Evolutionary conservation across 2,329 filamentous ascomycete species (phyloP).

Genomic region (Diaporthe velutina): DNA sequence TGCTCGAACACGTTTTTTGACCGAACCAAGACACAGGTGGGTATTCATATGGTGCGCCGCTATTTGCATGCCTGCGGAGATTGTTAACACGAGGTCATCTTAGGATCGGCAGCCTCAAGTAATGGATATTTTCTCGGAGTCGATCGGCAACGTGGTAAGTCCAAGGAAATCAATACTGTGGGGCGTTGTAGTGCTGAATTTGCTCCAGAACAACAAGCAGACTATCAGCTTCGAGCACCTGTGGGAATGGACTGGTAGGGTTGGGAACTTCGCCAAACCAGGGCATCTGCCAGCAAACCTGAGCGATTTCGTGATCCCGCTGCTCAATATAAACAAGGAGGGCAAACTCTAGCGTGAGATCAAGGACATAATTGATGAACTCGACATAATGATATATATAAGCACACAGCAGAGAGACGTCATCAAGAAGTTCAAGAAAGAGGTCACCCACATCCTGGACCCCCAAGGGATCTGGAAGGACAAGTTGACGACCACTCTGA

Average conservation of each 20-base stretch:
- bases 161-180: rapidly evolving
- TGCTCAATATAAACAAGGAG: conserved; percentile 57
- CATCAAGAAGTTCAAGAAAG: conserved; percentile 44
- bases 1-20: conserved; percentile 43
- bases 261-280: not conserved
- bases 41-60: not conserved
- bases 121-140: conserved; percentile 49
- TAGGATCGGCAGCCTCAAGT: conserved; percentile 17
- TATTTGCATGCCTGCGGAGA: too few species aligned
- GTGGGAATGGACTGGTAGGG: conserved; percentile 49
- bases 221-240: conserved; percentile 53
- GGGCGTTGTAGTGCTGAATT: not conserved
- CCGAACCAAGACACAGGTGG: conserved; percentile 29
- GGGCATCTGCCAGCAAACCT: not conserved
- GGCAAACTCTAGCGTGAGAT: conserved; percentile 56
- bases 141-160: conserved; percentile 57
- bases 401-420: conserved; percentile 50
- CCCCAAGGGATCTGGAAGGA: conserved; percentile 36
- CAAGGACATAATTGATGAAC: conserved; percentile 62
- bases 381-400: conserved; percentile 60
- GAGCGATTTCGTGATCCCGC: conserved; percentile 35
- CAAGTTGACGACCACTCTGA: not conserved
- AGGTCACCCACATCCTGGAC: conserved; percentile 42
- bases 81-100: not conserved
- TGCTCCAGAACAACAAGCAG: conserved; percentile 42